A percentile compares a stretch with the other conserved stretches of the same genome.
phyloP scores from a whole-genome alignment of 139 green algal genomes.

The Pedinophyceae sp. region DNA sequence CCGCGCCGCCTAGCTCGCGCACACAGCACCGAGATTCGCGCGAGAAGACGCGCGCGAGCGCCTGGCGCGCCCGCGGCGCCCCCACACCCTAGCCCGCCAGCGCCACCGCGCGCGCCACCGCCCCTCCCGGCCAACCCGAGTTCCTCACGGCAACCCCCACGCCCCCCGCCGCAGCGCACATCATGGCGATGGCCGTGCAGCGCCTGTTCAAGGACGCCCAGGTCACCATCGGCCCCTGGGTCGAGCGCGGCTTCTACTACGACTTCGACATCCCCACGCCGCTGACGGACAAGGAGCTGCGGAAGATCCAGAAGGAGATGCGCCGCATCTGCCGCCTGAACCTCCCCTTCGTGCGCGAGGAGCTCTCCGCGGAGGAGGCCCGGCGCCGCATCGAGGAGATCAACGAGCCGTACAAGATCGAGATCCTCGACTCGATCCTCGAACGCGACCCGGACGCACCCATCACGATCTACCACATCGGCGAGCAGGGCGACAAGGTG shows the following conservation, averaged over 20 bases:
- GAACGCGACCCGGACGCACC: conserved; percentile 38
- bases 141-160: no score
- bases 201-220: conserved; percentile 66
- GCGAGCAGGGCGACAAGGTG: conserved; percentile 34
- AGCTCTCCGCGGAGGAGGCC: conserved; percentile 64
- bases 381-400: conserved; percentile 50
- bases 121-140: no score
- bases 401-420: conserved; percentile 90
- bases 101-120: no score
- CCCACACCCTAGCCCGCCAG: no score
- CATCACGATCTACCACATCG: conserved; percentile 98
- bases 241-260: conserved; percentile 96
- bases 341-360: conserved; percentile 66
- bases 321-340: conserved; percentile 51
- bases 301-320: conserved; percentile 93
- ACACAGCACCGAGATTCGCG: no score
- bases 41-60: no score
- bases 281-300: conserved; percentile 79
- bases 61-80: no score
- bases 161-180: no score
- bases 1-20: no score
- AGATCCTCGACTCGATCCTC: conserved; percentile 82
- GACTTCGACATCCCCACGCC: conserved; percentile 76
- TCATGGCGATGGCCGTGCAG: conserved; percentile 97
- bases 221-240: conserved; percentile 91